Evolutionary conservation across 2,329 filamentous ascomycete genomes (phyloP).

Genomic region (Aspergillus uvarum): DNA sequence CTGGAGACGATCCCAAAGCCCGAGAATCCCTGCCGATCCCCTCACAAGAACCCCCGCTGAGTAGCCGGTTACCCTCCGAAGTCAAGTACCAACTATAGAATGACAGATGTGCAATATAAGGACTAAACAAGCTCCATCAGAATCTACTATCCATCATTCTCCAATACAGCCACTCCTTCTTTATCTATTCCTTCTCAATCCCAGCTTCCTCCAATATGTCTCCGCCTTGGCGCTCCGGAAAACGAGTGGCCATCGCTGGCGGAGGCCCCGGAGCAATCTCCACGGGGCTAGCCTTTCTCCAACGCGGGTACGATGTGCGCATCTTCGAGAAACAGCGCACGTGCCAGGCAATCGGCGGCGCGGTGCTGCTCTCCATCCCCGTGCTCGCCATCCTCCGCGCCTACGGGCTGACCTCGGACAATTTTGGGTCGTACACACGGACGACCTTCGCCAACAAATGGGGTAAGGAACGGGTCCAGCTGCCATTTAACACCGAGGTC

Average conservation of each 20-base stretch:
- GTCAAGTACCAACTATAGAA: too few species aligned
- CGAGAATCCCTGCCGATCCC: too few species aligned
- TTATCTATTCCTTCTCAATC: too few species aligned
- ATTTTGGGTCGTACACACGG: slow-evolving; percentile 16
- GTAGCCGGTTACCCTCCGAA: too few species aligned
- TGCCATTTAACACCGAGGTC: slow-evolving; percentile 17
- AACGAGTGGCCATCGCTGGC: background rate
- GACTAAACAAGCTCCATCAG: too few species aligned
- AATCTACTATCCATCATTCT: too few species aligned
- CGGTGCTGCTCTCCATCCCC: slow-evolving; percentile 1
- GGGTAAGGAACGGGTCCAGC: slow-evolving; percentile 14
- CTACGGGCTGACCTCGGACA: background rate
- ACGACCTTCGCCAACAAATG: slow-evolving; percentile 15
- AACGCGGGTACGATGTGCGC: slow-evolving; percentile 4
- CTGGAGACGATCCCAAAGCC: too few species aligned
- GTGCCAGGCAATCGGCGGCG: background rate
- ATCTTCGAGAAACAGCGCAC: background rate
- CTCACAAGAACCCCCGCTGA: too few species aligned
- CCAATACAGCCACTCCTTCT: too few species aligned
- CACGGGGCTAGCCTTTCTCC: background rate
- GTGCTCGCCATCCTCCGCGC: background rate
- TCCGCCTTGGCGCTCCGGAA: slow-evolving; percentile 1
- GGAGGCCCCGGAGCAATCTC: slow-evolving; percentile 1
- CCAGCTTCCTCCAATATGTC: too few species aligned
- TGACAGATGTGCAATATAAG: too few species aligned